Evolutionary conservation across 768 basidiomycete species (phyloP).

Genomic region (Pleurotus pulmonarius): DNA sequence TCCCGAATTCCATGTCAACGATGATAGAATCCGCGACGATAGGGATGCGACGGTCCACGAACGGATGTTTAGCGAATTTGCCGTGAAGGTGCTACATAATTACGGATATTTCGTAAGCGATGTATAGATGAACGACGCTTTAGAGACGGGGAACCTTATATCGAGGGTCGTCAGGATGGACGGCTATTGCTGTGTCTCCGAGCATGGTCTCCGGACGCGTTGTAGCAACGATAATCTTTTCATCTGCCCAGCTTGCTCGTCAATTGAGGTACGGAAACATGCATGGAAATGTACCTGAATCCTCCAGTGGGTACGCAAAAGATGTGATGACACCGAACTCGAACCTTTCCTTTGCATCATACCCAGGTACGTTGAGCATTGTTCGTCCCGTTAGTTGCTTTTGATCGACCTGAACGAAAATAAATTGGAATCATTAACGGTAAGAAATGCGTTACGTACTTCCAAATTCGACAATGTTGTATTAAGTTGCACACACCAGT

Average conservation of each 20-base stretch:
- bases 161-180: conserved; percentile 88
- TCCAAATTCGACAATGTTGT: conserved; percentile 98
- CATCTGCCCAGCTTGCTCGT: conserved; percentile 44
- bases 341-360: conserved; percentile 91
- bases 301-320: conserved; percentile 92
- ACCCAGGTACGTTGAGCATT: conserved; percentile 86
- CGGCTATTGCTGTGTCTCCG: conserved; percentile 95
- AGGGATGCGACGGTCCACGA: conserved; percentile 80
- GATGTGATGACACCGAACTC: conserved; percentile 96
- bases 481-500: conserved; percentile 96
- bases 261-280: neutral
- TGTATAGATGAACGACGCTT: neutral
- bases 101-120: neutral
- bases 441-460: conserved; percentile 34
- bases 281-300: conserved; percentile 51
- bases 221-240: conserved; percentile 90
- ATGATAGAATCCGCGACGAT: conserved; percentile 84
- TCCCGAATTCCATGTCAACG: conserved; percentile 95
- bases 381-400: conserved; percentile 85
- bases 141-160: conserved; percentile 54
- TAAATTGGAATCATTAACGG: neutral
- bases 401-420: conserved; percentile 72
- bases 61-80: conserved; percentile 88
- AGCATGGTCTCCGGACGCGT: conserved; percentile 99
- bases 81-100: conserved; percentile 78